Conservation (phyloP, 2,329 filamentous ascomycete genomes). For the Colletotrichum sp. region DNA sequence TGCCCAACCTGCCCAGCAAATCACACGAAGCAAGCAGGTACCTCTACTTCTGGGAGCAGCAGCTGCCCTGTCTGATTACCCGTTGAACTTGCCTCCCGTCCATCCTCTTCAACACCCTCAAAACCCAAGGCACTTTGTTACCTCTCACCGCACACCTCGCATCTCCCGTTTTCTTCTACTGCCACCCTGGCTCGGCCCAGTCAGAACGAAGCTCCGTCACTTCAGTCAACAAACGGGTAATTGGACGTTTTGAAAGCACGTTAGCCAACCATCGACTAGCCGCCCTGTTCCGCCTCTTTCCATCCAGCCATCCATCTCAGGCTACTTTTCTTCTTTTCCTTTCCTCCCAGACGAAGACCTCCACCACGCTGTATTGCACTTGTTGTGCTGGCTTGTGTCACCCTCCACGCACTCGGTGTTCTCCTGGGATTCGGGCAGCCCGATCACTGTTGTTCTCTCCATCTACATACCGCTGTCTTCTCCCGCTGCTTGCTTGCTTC, state of each 20-base stretch:
- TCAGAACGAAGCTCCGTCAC: background rate
- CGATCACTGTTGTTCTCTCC: background rate
- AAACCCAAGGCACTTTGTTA: background rate
- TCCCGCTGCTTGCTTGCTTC: background rate
- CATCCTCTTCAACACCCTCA: background rate
- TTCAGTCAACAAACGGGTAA: background rate
- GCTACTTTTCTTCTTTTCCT: background rate
- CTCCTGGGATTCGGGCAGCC: background rate
- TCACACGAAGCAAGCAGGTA: background rate
- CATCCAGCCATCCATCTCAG: background rate
- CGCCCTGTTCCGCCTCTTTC: slow-evolving; percentile 12
- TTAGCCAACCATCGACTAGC: background rate
- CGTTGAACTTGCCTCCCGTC: background rate
- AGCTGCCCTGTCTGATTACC: background rate
- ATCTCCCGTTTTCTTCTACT: background rate
- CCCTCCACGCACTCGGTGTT: background rate
- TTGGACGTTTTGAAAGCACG: background rate
- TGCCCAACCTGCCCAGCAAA: background rate
- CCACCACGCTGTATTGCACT: background rate
- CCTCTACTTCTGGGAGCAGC: background rate
- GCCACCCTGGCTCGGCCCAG: background rate
- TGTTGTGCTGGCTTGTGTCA: background rate
- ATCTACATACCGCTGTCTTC: background rate
- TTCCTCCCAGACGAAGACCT: background rate
- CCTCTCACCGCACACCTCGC: background rate